A percentile compares a stretch with the other conserved stretches of the same genome.
Evolutionary conservation across 2,329 filamentous ascomycete species (phyloP).

Genomic region (Alternaria tenuissima): DNA sequence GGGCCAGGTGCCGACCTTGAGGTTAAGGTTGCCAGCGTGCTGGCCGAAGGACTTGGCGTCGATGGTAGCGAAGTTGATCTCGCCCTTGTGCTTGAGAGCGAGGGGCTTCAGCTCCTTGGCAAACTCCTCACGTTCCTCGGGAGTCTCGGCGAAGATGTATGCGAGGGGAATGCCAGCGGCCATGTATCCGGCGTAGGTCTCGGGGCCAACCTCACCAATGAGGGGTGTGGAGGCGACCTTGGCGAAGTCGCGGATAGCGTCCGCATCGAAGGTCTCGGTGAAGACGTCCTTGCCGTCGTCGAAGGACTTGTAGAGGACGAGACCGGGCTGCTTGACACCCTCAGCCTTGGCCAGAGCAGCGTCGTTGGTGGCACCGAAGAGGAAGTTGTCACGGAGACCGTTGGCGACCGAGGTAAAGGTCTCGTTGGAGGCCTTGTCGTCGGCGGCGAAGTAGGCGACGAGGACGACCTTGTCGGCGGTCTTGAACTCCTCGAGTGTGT

Average conservation of each 20-base stretch:
- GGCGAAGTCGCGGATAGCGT: conserved; percentile 82
- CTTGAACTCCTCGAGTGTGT: conserved; percentile 95
- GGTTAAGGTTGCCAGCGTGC: conserved; percentile 96
- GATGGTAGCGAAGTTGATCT: conserved; percentile 97
- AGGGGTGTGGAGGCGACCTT: conserved; percentile 87
- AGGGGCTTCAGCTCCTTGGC: conserved; percentile 81
- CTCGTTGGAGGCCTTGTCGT: conserved; percentile 85
- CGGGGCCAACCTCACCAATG: conserved; percentile 94
- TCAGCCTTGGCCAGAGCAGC: conserved; percentile 85
- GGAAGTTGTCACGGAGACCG: conserved; percentile 84
- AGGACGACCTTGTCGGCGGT: conserved; percentile 95
- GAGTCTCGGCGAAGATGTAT: conserved; percentile 95
- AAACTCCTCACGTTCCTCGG: conserved; percentile 85
- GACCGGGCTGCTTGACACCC: conserved; percentile 83
- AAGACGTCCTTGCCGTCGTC: conserved; percentile 94
- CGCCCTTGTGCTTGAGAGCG: conserved; percentile 90
- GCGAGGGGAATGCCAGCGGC: conserved; percentile 87
- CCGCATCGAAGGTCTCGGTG: conserved; percentile 80
- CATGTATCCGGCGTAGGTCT: conserved; percentile 97
- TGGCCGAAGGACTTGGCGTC: conserved; percentile 94
- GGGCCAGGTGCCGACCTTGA: conserved; percentile 93
- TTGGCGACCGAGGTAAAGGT: conserved; percentile 80
- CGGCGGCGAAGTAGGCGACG: conserved; percentile 82
- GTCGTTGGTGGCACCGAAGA: conserved; percentile 90
- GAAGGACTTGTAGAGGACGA: conserved; percentile 97